Evolutionary conservation across 106 monocot genomes (phyloP).

Genomic region (Narthecium ossifragum): DNA sequence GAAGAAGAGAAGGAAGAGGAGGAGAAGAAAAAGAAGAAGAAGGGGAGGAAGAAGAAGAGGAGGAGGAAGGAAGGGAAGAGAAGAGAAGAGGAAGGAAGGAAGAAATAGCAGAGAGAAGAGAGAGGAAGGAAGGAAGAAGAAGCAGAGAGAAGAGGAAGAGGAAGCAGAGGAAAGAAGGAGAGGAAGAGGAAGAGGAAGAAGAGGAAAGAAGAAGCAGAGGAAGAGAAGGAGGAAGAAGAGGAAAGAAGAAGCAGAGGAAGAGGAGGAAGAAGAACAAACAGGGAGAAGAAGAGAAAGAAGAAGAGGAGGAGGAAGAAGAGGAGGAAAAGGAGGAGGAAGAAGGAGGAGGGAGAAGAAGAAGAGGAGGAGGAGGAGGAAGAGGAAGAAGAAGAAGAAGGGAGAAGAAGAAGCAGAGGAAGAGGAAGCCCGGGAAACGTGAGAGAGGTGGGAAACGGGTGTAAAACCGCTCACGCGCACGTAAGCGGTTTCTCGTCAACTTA

Average conservation of each 20-base stretch:
- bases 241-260: slow-evolving; percentile 18
- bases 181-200: slow-evolving; percentile 32
- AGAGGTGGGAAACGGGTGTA: slow-evolving; percentile 38
- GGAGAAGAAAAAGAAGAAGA: slow-evolving; percentile 32
- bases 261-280: slow-evolving; percentile 32
- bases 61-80: slow-evolving; percentile 25
- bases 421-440: slow-evolving; percentile 26
- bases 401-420: slow-evolving; percentile 57
- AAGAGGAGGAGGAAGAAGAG: slow-evolving; percentile 54
- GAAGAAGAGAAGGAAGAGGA: slow-evolving; percentile 33
- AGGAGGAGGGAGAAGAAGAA: slow-evolving; percentile 13
- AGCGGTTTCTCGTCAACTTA: no score
- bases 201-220: slow-evolving; percentile 22
- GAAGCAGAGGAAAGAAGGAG: slow-evolving; percentile 14
- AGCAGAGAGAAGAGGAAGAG: slow-evolving; percentile 6
- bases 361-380: slow-evolving; percentile 20
- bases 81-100: slow-evolving; percentile 56
- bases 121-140: slow-evolving; percentile 31
- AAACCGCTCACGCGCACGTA: no score
- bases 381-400: slow-evolving; percentile 26
- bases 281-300: slow-evolving; percentile 68
- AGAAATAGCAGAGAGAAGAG: slow-evolving; percentile 67
- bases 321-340: slow-evolving; percentile 5
- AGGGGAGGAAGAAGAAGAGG: slow-evolving; percentile 24
- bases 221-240: slow-evolving; percentile 55